Base-by-base conservation (phyloP, 2,329 filamentous ascomycete genomes). In the Calonectria fujianensis region DNA sequence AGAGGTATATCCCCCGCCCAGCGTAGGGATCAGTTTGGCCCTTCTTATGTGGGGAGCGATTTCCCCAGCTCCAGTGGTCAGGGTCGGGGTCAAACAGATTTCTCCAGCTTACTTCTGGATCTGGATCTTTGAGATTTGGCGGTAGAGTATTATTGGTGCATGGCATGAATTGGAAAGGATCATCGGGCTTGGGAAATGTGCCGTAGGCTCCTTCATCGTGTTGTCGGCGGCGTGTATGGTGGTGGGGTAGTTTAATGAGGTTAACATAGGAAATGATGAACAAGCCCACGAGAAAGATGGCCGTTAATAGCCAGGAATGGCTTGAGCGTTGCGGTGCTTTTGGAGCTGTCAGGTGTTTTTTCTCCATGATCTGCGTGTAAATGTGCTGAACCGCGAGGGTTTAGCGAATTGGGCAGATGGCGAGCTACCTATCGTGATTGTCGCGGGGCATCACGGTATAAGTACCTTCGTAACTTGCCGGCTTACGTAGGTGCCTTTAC, bases 141-240 rank as follows among this genome's bases (percentile, higher is more conserved):
- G 84, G 85, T 6, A 85, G n/a, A 0, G 86, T 87, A 10, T 69
- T 64, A 50, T 83, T 81, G 6, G 88, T 89, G 81, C 88, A 89
- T 3, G 88, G 88, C 2, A 89, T 80, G 77, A 89, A 87, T 9
- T 75, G 86, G 72, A 90, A 89, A 1, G 86, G 84, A 67, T 90
- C 88, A n/a, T 83, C 77, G 4, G 83, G 77, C 20, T 77, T 72
- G 0, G 88, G 88, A 68, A 89, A 89, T 32, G 3, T 69, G 66
- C 75, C 73, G 20, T 75, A 65, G 8, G 45, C 16, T 2, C 37
- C 66, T 31, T 67, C 54, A 16, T 37, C 8, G 13, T 57, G 50
- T 32, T 67, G 51, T 11, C 63, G 50, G 27, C 64, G 74, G 31
- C 41, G 45, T 48, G 13, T n/a, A 16, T 57, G 67, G 0, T 50